Conservation (phyloP, 1,139 yeast species). For the Candida pseudoviswanathii region DNA sequence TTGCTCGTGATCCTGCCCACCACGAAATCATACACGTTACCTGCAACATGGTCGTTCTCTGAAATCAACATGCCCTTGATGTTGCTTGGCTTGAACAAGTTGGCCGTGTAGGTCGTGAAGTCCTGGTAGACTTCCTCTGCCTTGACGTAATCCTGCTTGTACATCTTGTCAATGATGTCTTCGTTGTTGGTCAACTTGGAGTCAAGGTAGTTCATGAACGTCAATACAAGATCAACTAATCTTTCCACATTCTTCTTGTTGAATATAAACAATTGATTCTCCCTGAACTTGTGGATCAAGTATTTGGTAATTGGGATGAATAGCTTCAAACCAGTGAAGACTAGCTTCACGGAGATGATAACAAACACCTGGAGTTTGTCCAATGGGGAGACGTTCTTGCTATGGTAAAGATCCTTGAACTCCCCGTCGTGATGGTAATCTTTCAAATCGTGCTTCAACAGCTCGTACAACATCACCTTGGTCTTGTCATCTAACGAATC, state of each 20-base stretch:
- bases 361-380: conserved; percentile 35
- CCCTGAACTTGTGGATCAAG: conserved; percentile 34
- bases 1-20: conserved; percentile 8
- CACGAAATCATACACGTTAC: conserved; percentile 15
- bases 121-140: conserved; percentile 16
- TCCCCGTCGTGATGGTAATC: neutral
- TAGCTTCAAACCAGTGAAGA: conserved; percentile 28
- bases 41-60: conserved; percentile 15
- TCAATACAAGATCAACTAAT: conserved; percentile 30
- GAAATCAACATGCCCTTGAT: conserved; percentile 14
- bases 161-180: conserved; percentile 15
- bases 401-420: neutral
- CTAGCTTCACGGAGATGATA: conserved; percentile 31
- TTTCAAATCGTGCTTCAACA: conserved; percentile 24
- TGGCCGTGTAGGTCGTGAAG: conserved; percentile 12
- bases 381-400: conserved; percentile 17
- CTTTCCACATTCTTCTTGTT: conserved; percentile 37
- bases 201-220: conserved; percentile 29
- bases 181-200: conserved; percentile 21
- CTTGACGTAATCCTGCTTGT: conserved; percentile 17
- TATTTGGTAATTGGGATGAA: conserved; percentile 34
- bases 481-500: conserved; percentile 28
- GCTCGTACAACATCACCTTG: conserved; percentile 24
- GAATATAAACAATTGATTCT: conserved; percentile 36
- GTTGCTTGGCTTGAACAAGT: conserved; percentile 14